These are phyloP conservation scores for Pichia thaimueangensis DNA, from an alignment of 805 yeast genomes.

Conservation along the genomic window DNA sequence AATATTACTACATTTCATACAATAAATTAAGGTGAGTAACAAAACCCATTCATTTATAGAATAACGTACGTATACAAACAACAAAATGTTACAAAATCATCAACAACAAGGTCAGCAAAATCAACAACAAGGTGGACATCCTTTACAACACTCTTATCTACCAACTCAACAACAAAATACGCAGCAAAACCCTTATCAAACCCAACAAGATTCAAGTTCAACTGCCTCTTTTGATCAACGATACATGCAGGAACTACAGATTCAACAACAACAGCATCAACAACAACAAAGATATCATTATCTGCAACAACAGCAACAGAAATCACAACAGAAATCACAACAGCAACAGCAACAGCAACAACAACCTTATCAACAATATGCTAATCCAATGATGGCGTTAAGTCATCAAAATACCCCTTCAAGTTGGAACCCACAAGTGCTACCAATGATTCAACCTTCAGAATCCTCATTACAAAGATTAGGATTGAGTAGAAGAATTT, in stretches of 20 bases:
- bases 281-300: conserved; percentile 6
- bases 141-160: background rate
- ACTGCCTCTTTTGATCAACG: conserved; percentile 1
- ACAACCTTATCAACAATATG: background rate
- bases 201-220: background rate
- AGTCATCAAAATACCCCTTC: background rate
- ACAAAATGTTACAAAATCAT: background rate
- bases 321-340: conserved; percentile 4
- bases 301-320: conserved; percentile 9
- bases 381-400: conserved; percentile 1
- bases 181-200: too few relatives aligned
- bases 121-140: background rate
- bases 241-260: conserved; percentile 12
- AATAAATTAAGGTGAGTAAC: too few relatives aligned
- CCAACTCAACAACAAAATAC: background rate
- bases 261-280: conserved; percentile 9
- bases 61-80: too few relatives aligned
- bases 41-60: too few relatives aligned
- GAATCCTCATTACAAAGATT: conserved; percentile 10
- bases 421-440: background rate
- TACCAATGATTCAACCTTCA: conserved; percentile 4
- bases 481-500: conserved; percentile 5
- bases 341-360: conserved; percentile 5
- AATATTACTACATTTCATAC: too few relatives aligned
- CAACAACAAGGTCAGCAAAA: background rate